Conservation (phyloP, 305 asterid genomes). For the Petunia hybrid region DNA sequence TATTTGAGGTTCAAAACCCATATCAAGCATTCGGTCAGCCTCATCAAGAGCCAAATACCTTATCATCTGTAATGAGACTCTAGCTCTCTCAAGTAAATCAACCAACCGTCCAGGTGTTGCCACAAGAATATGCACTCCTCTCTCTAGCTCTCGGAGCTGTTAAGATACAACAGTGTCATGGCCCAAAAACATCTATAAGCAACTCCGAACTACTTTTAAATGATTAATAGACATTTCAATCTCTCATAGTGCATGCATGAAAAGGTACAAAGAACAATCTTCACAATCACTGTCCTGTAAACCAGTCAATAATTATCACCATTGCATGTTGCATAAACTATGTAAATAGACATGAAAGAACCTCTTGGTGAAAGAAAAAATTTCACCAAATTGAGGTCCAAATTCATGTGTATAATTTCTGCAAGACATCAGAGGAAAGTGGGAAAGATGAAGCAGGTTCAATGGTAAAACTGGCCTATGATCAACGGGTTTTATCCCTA, state of each 20-base stretch:
- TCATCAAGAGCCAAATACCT: slow-evolving; percentile 44
- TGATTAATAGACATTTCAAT: background rate
- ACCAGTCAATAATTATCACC: background rate
- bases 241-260: slow-evolving; percentile 17
- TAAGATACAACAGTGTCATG: background rate
- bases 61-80: slow-evolving; percentile 41
- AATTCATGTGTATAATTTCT: background rate
- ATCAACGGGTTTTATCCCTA: background rate
- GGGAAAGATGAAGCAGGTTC: slow-evolving; percentile 8
- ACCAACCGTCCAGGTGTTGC: slow-evolving; percentile 45
- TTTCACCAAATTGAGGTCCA: background rate
- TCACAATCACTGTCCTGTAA: background rate
- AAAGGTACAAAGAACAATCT: background rate
- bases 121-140: slow-evolving; percentile 44
- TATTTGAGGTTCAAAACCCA: slow-evolving; percentile 46
- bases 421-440: background rate
- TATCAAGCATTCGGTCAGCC: slow-evolving; percentile 44
- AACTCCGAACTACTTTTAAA: background rate
- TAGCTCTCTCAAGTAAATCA: slow-evolving; percentile 44
- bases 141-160: slow-evolving; percentile 43
- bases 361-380: background rate
- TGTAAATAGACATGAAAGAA: background rate
- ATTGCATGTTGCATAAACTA: background rate
- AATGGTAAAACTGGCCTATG: background rate
- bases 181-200: slow-evolving; percentile 13